phyloP scores from a whole-genome alignment of 2,329 filamentous ascomycete genomes.

The Cytospora piceae region DNA sequence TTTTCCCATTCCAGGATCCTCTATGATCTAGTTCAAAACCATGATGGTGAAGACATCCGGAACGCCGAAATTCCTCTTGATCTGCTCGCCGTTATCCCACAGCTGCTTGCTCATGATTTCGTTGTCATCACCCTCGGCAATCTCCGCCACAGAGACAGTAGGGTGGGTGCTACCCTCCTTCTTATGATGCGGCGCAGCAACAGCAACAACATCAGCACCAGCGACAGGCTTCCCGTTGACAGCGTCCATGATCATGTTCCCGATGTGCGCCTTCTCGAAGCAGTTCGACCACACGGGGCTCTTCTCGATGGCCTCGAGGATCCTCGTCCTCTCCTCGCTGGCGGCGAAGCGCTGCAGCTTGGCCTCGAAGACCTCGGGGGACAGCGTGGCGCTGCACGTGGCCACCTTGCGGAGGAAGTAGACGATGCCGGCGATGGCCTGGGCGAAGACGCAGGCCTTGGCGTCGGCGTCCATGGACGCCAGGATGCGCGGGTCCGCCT shows the following conservation, averaged over 20 bases:
- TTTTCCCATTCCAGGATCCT: not conserved
- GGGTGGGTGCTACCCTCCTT: not conserved
- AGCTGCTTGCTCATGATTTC: conserved; percentile 32
- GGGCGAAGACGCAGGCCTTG: conserved; percentile 41
- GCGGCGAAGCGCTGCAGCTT: conserved; percentile 40
- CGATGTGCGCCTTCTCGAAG: conserved; percentile 40
- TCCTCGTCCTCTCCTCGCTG: conserved; percentile 37
- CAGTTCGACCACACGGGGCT: conserved; percentile 40
- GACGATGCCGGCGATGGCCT: conserved; percentile 43
- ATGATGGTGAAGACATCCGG: conserved; percentile 45
- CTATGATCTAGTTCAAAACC: conserved; percentile 40
- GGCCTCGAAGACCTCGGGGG: conserved; percentile 33
- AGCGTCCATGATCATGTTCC: conserved; percentile 39
- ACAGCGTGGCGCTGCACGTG: conserved; percentile 30
- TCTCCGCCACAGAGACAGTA: conserved; percentile 4
- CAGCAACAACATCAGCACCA: conserved; percentile 23
- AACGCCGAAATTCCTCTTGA: conserved; percentile 42
- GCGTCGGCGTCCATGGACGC: conserved; percentile 39
- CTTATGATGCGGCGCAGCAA: not conserved
- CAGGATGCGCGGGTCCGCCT: conserved; percentile 34
- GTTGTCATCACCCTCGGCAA: conserved; percentile 31
- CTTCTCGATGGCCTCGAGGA: conserved; percentile 39
- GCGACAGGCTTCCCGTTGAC: conserved; percentile 34
- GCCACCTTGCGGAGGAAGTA: conserved; percentile 37
- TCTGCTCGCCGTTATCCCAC: conserved; percentile 34